Conservation (phyloP, 2,329 filamentous ascomycete species). For the Verruconis gallopava region DNA sequence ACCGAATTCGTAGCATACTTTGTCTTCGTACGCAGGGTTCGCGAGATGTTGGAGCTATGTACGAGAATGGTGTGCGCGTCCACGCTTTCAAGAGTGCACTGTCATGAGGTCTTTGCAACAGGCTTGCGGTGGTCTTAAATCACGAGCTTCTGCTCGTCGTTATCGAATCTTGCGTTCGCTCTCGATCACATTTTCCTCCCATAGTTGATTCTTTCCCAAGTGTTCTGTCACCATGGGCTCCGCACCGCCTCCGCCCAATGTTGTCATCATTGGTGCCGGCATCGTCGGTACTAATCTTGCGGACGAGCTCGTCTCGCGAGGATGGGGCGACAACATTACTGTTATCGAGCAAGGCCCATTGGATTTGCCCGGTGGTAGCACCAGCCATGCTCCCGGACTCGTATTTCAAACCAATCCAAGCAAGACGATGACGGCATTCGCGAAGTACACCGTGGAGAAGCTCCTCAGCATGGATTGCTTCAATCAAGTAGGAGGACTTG, state of each 20-base stretch:
- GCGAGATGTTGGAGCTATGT: no score
- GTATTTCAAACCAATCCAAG: constrained; percentile 50
- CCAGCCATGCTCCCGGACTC: constrained; percentile 51
- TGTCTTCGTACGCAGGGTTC: no score
- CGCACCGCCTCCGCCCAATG: constrained; percentile 13
- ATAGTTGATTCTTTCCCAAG: no score
- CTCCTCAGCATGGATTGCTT: constrained; percentile 45
- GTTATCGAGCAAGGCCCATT: constrained; percentile 52
- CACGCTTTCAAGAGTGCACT: no score
- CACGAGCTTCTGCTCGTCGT: no score
- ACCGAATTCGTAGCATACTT: no score
- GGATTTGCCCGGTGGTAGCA: constrained; percentile 50
- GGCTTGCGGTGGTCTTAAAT: no score
- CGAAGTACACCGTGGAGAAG: constrained; percentile 50
- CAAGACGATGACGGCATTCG: constrained; percentile 45
- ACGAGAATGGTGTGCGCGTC: no score
- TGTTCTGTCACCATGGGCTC: not conserved
- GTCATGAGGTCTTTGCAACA: no score
- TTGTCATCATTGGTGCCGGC: constrained; percentile 50
- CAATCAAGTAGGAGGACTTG: constrained; percentile 50
- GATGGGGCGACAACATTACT: constrained; percentile 47
- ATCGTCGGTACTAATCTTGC: constrained; percentile 53
- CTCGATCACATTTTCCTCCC: no score
- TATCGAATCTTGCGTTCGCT: no score
- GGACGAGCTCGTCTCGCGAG: constrained; percentile 48